Evolutionary conservation across 192 early-diverging fungal genomes (phyloP), one percentile per base, ranked within the genome.

Genomic region (Backusella circina): DNA sequence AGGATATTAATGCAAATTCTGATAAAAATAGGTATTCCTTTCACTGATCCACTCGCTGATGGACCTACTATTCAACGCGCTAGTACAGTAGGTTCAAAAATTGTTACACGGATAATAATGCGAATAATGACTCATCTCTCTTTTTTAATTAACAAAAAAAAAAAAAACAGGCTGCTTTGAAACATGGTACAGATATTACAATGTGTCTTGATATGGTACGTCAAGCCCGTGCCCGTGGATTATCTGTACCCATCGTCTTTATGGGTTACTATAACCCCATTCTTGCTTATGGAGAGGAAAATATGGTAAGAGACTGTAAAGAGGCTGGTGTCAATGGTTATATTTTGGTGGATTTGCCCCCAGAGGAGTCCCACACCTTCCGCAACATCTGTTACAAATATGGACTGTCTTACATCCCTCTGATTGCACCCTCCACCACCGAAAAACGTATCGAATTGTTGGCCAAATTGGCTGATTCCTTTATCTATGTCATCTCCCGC

Each of bases 261-360:
- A 99, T 99, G 97, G 98, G 97, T 31, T 99, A 99, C 90, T 98
- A 94, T 87, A 99, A 99, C 85, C 96, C 98, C 44, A 91, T 98
- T 72, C 88, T 96, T 73, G 94, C 90, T 77, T 99, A 97, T 82
- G 98, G 98, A 28, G 96, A 98, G 86, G 80, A 91, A 79, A 84
- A 85, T 70, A 86, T 99, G 47, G 94, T 97, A 80, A 77, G 90
- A 39, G 91, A 94, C 57, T 97, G 97, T 83, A 90, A 87, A 36
- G 83, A 90, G 61, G 93, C 89, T 64, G 96, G 96, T 57, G 91
- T 99, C 30, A 91, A 97, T 76, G 98, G 98, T 15, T 98, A 95
- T 81, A 98, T 99, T 82, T 89, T 97, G 39, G 97, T 99, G 6
- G 98, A 99, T 83, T 83, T 98, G 44, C 98, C 98, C 5, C 98